These are phyloP conservation scores for Geotrichum klebahnii DNA, from an alignment of 1,139 yeast species.

Conservation along the genomic window DNA sequence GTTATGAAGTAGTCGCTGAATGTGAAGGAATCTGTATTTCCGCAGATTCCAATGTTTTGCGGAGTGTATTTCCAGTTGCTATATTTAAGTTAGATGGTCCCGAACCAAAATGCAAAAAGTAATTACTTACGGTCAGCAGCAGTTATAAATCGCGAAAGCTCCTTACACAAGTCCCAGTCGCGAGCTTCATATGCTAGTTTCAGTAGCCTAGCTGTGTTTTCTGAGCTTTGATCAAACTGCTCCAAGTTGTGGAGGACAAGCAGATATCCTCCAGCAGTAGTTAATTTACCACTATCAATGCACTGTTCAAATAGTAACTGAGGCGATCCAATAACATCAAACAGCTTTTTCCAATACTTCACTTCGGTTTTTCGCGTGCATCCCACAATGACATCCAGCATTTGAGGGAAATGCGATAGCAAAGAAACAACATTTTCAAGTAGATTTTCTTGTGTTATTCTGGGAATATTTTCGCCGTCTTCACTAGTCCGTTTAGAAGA, in stretches of 20 bases:
- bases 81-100: neutral
- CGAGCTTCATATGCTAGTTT: constrained; percentile 36
- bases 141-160: constrained; percentile 41
- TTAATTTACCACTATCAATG: constrained; percentile 37
- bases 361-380: constrained; percentile 65
- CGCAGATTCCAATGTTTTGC: constrained; percentile 20
- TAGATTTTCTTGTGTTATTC: constrained; percentile 8
- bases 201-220: constrained; percentile 35
- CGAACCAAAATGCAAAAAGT: neutral
- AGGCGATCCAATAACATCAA: constrained; percentile 43
- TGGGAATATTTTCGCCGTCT: neutral
- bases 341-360: constrained; percentile 56
- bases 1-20: neutral
- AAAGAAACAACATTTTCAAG: constrained; percentile 31
- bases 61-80: constrained; percentile 29
- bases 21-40: constrained; percentile 1
- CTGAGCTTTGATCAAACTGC: constrained; percentile 21
- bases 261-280: constrained; percentile 44
- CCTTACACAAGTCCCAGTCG: constrained; percentile 42
- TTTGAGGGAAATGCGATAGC: constrained; percentile 38
- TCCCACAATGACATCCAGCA: constrained; percentile 50
- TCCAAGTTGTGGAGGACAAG: constrained; percentile 39
- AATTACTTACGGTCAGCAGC: constrained; percentile 37
- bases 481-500: neutral
- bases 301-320: constrained; percentile 41